These are phyloP conservation scores for Lentinus tigrinus DNA, from an alignment of 768 basidiomycete species.

Conservation along the genomic window DNA sequence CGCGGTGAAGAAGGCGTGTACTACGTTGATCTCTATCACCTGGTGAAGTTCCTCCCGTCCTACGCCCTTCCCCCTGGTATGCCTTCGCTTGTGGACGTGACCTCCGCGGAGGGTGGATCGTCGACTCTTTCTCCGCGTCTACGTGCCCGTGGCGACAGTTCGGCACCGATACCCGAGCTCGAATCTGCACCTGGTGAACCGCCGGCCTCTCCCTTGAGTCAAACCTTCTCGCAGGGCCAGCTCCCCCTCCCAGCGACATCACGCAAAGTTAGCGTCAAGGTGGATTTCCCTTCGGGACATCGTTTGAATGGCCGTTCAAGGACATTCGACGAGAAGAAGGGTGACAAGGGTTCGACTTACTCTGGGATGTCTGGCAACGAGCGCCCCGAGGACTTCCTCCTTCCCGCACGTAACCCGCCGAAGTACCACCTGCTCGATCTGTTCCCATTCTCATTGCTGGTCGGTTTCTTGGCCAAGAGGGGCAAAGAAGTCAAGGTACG, in stretches of 20 bases:
- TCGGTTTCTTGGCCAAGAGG: conserved; percentile 42
- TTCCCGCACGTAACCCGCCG: conserved; percentile 58
- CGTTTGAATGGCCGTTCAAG: conserved; percentile 8
- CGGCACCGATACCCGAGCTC: neutral
- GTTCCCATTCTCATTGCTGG: conserved; percentile 67
- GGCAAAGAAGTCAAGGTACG: conserved; percentile 46
- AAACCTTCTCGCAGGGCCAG: neutral
- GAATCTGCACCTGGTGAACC: neutral
- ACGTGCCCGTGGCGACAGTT: conserved; percentile 11
- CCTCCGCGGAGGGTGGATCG: neutral
- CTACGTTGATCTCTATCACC: conserved; percentile 57
- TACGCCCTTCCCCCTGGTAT: conserved; percentile 56
- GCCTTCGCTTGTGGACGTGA: conserved; percentile 37
- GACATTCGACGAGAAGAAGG: conserved; percentile 1
- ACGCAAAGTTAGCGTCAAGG: conserved; percentile 14
- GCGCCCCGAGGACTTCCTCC: conserved; percentile 44
- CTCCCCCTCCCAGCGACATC: conserved; percentile 20
- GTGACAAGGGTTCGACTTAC: conserved; percentile 20
- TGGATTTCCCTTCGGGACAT: neutral
- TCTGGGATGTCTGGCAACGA: conserved; percentile 11
- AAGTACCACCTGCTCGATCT: conserved; percentile 60
- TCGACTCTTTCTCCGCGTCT: conserved; percentile 4
- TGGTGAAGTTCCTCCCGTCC: conserved; percentile 71
- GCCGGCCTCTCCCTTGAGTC: neutral
- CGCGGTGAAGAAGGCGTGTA: conserved; percentile 48